Percentiles rank a stretch among this genome's conserved stretches.
Conservation (phyloP, 78 protist species). For the Tieghemostelium lacteum region DNA sequence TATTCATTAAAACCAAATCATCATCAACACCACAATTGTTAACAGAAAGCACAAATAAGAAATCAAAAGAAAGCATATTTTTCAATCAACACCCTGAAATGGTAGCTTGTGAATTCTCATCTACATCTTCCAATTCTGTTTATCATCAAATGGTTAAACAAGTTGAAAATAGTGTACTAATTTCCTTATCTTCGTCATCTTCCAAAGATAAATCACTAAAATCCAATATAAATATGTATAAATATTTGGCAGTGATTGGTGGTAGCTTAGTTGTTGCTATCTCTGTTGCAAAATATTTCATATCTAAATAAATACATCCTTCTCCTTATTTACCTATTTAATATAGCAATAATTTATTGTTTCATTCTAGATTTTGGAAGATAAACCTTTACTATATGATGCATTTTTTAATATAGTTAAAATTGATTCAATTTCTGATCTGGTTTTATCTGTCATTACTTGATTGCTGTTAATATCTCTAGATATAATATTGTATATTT, state of each 20-base stretch:
- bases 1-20: constrained; percentile 23
- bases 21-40: background rate
- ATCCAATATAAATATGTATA: background rate
- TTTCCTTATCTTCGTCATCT: too few relatives aligned
- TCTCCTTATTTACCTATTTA: too few relatives aligned
- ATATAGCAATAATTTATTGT: too few relatives aligned
- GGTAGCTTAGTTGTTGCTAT: constrained; percentile 24
- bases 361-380: too few relatives aligned
- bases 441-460: background rate
- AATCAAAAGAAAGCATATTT: background rate
- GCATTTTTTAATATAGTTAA: constrained; percentile 47
- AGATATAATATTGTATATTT: constrained; percentile 3
- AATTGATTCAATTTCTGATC: constrained; percentile 22
- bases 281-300: constrained; percentile 3
- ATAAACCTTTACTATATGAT: constrained; percentile 49
- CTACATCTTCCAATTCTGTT: background rate
- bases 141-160: constrained; percentile 14
- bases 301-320: too few relatives aligned
- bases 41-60: background rate
- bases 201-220: background rate
- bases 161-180: too few relatives aligned
- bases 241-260: background rate
- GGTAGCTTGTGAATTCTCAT: constrained; percentile 12
- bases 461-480: background rate
- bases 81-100: background rate